Evolutionary conservation across 371 early-diverging fungal genomes (phyloP), one percentile per base, ranked within the genome.

Genomic region (Gilbertella persicaria): DNA sequence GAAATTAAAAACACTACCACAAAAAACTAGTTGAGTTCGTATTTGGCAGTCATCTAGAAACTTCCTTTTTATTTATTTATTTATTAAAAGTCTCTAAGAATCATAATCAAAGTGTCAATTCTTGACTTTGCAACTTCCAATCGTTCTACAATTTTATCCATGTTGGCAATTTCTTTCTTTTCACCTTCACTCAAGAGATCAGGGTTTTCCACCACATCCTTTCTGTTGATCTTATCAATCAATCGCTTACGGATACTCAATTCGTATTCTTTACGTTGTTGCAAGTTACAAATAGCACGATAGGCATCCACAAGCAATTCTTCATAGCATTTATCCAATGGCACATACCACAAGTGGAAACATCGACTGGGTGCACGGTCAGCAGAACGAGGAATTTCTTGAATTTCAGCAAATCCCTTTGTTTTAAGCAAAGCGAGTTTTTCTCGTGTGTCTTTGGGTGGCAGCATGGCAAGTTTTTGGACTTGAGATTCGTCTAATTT

Each of bases 301-400:
- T 90, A 90, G 17, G 79, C 62, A 47, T 83, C 74, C 35, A 84
- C 73, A 19, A 87, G 50, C n/a, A 95, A 64, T 3, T 80, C 65
- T 26, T 81, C 75, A 40, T 82, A 80, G 45, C 86, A 83, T 43
- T 82, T 77, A 8, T 83, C 77, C 12, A 88, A 54, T 29, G 87
- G 80, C 1, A 92, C 87, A 55, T 83, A 87, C 87, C 90, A 95
- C 24, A 97, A 77, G 55, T 89, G 93, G 59, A 87, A 84, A 17
- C 93, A 94, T 55, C 93, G 80, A 19, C 88, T 80, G 1, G 96
- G 92, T 5, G 93, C 85, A 61, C 94, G 90, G 59, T 95, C 95
- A 0, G 86, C 77, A 0, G 92, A 83, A 62, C 86, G 86, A 24
- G 95, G 95, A 29, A 96, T 89, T 68, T 95, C 97, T 71, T 91